Evolutionary conservation across 805 yeast species (phyloP).

Genomic region (Yamadazyma phyllophila): DNA sequence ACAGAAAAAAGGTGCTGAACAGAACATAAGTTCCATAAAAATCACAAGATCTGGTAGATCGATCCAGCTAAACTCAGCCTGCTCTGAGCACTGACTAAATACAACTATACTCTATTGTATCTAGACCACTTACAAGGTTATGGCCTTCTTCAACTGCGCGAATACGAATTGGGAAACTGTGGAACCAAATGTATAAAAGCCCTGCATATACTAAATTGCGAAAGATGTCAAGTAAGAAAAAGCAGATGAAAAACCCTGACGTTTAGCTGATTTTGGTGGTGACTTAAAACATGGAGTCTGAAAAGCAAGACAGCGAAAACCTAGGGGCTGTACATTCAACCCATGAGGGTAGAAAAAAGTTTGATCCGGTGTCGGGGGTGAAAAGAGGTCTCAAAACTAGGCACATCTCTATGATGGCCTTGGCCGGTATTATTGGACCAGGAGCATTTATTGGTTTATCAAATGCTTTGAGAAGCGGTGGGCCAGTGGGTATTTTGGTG

Average conservation of each 20-base stretch:
- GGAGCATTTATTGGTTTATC: constrained; percentile 60
- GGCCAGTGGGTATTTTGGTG: constrained; percentile 45
- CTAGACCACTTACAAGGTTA: no score
- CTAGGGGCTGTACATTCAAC: background rate
- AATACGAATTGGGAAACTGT: background rate
- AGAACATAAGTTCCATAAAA: no score
- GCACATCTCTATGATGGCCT: constrained; percentile 21
- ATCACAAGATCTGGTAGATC: no score
- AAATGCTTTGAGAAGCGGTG: constrained; percentile 44
- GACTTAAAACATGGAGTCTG: background rate
- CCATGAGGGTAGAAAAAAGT: constrained; percentile 15
- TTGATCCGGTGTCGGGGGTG: constrained; percentile 25
- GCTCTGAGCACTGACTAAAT: no score
- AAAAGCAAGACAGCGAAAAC: background rate
- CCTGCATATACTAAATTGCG: constrained; percentile 3
- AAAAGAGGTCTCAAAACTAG: constrained; percentile 43
- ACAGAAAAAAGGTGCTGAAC: no score
- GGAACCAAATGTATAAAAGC: background rate
- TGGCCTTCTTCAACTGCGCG: background rate
- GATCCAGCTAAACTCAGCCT: no score
- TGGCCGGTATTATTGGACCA: constrained; percentile 38
- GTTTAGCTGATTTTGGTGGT: background rate
- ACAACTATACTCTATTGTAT: no score
- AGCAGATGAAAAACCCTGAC: background rate
- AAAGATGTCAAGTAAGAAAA: background rate